Evolutionary conservation across 164 flowering plant genomes (phyloP).

Genomic region (Berberis thunbergii): DNA sequence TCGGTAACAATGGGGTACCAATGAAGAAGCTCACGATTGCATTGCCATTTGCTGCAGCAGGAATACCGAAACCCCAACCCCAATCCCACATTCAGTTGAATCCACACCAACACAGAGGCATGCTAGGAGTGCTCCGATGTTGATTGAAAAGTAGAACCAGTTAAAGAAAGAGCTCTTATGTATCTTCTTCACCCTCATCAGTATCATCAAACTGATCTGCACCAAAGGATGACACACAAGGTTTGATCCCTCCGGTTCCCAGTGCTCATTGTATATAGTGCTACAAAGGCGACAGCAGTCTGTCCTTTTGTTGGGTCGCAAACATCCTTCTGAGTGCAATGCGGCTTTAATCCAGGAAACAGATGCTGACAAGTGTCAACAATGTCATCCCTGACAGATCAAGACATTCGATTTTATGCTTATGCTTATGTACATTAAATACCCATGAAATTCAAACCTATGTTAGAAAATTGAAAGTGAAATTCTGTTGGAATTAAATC

Average conservation of each 20-base stretch:
- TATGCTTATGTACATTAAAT: no score
- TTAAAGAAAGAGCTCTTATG: conserved; percentile 62
- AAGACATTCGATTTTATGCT: not conserved
- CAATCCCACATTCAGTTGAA: conserved; percentile 54
- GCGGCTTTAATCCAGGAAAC: conserved; percentile 48
- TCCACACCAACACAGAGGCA: conserved; percentile 47
- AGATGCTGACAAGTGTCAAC: conserved; percentile 55
- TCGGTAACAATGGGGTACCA: conserved; percentile 30
- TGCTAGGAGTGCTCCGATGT: conserved; percentile 61
- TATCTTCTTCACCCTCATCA: conserved; percentile 47
- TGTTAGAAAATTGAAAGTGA: no score
- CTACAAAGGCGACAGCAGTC: conserved; percentile 14
- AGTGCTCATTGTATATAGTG: conserved; percentile 31
- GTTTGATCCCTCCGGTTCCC: conserved; percentile 71
- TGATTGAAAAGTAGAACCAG: conserved; percentile 56
- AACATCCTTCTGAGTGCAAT: conserved; percentile 24
- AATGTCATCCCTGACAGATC: conserved; percentile 48
- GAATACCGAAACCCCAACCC: conserved; percentile 66
- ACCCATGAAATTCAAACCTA: no score
- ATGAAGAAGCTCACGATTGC: conserved; percentile 41
- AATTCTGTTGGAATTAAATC: not conserved
- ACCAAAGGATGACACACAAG: conserved; percentile 67
- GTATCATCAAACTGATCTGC: conserved; percentile 74
- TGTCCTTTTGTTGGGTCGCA: conserved; percentile 36
- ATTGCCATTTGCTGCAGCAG: conserved; percentile 55